Evolutionary conservation across 176 grass and related monocot genomes (phyloP), one percentile per base, ranked within the genome.

Genomic region (Echinochloa phyllopogon): DNA sequence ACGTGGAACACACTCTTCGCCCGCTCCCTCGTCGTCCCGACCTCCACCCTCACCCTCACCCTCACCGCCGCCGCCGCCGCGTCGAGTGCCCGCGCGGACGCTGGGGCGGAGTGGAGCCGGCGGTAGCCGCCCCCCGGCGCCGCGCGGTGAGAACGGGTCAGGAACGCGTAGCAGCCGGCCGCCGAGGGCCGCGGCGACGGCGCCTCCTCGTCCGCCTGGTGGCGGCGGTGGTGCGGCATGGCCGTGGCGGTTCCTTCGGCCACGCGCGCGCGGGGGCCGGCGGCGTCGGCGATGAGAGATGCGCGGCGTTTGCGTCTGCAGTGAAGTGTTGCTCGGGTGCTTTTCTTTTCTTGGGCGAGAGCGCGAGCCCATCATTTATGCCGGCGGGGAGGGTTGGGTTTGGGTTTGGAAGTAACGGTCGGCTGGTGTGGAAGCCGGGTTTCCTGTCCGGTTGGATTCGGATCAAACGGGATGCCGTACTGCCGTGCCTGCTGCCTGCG

Each of bases 1-100:
- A 95, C 93, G 56, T 90, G 75, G 90, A 88, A 95, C 75, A 92
- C 93, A 73, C 85, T 87, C 65, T 64, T 63, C 58, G 72, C 82
- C 75, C 78, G 80, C 65, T 23, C 72, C 81, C 64, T 59, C 75
- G 78, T 69, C 77, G 59, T 69, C 49, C 93, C 90, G 6, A 92
- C 93, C 85, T 92, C 93, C 90, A 95, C 90, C 93, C 88, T 88
- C 88, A 92, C 93, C 85, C 90, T 90, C 90, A 95, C 90, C 93
- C 88, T 88, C 88, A 90, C 93, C 41, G 17, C 68, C 55, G 69
- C 33, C 18, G 4, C 74, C 20, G 14, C 50, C n/a, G 0, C 44
- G 25, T 50, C 48, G 69, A 10, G 72, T 83, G 69, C 81, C 60
- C 44, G 52, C 47, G 27, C 71, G 47, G n/a, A 29, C 23, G 84